Base-by-base conservation (phyloP, 306 rosid genomes). In the Rosa chinensis region DNA sequence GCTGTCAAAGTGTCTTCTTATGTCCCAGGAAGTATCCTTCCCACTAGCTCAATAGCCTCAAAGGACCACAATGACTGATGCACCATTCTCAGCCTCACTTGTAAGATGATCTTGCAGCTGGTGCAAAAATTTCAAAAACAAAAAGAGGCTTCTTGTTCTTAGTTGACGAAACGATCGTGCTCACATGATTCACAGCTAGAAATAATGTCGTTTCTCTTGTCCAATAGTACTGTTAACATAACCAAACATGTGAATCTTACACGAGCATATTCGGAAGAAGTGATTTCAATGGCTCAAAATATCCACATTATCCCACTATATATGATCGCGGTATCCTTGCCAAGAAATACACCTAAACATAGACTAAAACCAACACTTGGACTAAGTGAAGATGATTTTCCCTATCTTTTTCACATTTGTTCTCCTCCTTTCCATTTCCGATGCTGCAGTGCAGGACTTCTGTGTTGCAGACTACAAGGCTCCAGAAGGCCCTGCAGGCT, bases 401-500 rank as follows among this genome's bases (percentile, higher is more conserved):
- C 80, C 85, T 11, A 52, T 86, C 71, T 72, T 89, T 86, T 70
- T 85, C 70, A 39, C 80, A 48, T 66, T 79, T 45, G 70, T 74
- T 12, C 73, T 90, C 59, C 63, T 90, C 48, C 66, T 88, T 49
- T 77, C 83, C 48, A 39, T 42, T 74, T 86, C 89, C 73, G 56
- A 84, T 0, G 97, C 96, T 40, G 81, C 91, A 0, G 93, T 90
- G 10, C 80, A 89, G 74, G 97, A 90, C 79, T 93, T 92, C 77
- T 93, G 97, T 0, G 92, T 93, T 7, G 96, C 88, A 1, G 92
- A 92, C 70, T 80, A 37, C 43, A 28, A 76, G 8, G 81, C 52
- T 1, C 88, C 94, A 0, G 88, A 86, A 10, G 77, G 87, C 70
- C 96, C 97, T 0, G 79, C 91, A 35, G 94, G 96, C 12, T 93